Percentiles rank a stretch among this genome's conserved stretches.
phyloP scores from a whole-genome alignment of 176 grass and related monocot species.

The Musa beccarii region DNA sequence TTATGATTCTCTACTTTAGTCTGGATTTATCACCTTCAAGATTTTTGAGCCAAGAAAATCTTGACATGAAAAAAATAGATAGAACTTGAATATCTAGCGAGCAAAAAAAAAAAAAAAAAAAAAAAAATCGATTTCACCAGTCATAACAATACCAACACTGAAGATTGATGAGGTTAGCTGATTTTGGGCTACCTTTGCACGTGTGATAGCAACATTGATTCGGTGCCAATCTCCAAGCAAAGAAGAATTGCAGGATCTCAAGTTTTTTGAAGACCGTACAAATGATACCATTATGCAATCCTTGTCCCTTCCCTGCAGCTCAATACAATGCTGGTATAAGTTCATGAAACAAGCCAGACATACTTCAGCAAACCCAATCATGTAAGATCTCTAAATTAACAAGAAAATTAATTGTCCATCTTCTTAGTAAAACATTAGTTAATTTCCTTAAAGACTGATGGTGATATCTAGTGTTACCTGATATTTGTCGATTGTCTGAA shows the following conservation, averaged over 20 bases:
- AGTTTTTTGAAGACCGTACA: constrained; percentile 55
- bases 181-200: constrained; percentile 60
- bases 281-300: constrained; percentile 92
- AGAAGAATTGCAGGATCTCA: constrained; percentile 48
- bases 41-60: too few species aligned
- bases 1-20: too few species aligned
- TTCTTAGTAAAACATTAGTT: too few species aligned
- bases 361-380: not conserved
- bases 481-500: constrained; percentile 97
- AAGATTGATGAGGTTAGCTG: not conserved
- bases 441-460: not conserved
- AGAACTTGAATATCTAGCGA: too few species aligned
- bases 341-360: not conserved
- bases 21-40: too few species aligned
- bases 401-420: too few species aligned
- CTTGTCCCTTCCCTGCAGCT: constrained; percentile 80
- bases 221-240: constrained; percentile 96
- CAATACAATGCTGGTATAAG: not conserved
- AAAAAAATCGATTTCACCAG: too few species aligned
- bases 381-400: too few species aligned
- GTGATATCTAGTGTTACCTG: constrained; percentile 34
- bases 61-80: too few species aligned
- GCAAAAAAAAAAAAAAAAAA: too few species aligned
- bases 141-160: too few species aligned
- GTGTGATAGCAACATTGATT: constrained; percentile 83